These are phyloP conservation scores for Haplographium delicatum DNA, from an alignment of 495 filamentous ascomycete species.

Conservation along the genomic window DNA sequence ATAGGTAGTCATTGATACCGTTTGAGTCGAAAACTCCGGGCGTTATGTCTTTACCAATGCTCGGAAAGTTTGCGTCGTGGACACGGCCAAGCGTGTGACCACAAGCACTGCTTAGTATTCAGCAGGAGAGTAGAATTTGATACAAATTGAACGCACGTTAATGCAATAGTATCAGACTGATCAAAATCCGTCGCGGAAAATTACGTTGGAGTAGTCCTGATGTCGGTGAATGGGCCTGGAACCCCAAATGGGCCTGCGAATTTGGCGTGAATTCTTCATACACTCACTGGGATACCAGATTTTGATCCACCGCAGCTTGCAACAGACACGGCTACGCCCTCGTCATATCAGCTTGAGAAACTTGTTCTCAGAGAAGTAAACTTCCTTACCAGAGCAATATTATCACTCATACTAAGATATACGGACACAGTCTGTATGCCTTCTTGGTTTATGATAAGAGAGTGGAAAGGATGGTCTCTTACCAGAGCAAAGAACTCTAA, in stretches of 20 bases:
- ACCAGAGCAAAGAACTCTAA: neutral
- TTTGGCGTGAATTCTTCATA: conserved; percentile 39
- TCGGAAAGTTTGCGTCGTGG: conserved; percentile 11
- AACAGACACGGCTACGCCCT: neutral
- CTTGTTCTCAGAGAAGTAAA: neutral
- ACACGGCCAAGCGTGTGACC: conserved; percentile 18
- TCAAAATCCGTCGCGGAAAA: conserved; percentile 26
- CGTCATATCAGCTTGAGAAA: neutral
- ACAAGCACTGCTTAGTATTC: conserved; percentile 13
- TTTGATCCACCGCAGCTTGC: neutral
- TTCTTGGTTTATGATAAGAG: neutral
- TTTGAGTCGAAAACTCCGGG: conserved; percentile 11
- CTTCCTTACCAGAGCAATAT: conserved; percentile 2
- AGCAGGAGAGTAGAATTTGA: neutral
- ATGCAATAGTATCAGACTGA: conserved; percentile 14
- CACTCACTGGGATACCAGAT: conserved; percentile 28
- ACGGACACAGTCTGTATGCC: neutral
- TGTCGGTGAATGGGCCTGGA: conserved; percentile 29
- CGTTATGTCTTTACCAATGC: conserved; percentile 19
- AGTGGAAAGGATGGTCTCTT: conserved; percentile 11
- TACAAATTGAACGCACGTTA: conserved; percentile 6
- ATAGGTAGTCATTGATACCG: conserved; percentile 12
- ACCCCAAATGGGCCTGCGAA: conserved; percentile 37
- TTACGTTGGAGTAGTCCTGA: conserved; percentile 11
- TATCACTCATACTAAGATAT: neutral